Conservation (phyloP, 139 green algal genomes). For the Chlamydomonas sp. region DNA sequence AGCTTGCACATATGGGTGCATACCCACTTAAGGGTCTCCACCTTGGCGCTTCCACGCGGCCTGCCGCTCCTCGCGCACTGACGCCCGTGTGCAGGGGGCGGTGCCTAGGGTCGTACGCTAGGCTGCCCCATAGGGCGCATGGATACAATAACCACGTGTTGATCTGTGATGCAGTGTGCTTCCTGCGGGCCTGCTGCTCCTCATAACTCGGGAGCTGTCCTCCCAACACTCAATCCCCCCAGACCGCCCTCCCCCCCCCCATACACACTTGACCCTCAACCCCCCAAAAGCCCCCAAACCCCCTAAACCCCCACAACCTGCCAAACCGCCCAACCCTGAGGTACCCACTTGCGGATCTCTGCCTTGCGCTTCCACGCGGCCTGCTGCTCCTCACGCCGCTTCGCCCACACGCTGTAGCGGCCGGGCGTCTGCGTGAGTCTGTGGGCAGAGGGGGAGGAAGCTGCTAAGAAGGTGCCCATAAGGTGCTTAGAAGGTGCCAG, state of each 20-base stretch:
- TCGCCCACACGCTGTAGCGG: conserved; percentile 2
- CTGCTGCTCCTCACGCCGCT: conserved; percentile 7
- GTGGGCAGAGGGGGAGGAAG: no score
- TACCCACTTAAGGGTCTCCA: not conserved
- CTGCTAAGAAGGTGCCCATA: no score
- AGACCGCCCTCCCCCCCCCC: not conserved
- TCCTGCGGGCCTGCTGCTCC: not conserved
- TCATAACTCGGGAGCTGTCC: not conserved
- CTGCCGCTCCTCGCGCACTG: conserved; percentile 1
- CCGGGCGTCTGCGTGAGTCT: not conserved
- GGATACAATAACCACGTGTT: no score
- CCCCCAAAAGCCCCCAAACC: not conserved
- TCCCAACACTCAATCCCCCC: not conserved
- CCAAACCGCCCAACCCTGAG: no score
- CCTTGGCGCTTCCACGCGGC: not conserved
- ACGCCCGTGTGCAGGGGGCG: no score
- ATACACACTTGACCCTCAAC: not conserved
- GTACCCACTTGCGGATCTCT: not conserved
- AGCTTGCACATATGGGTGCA: no score
- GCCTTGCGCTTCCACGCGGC: not conserved
- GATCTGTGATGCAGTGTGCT: no score
- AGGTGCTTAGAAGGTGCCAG: no score
- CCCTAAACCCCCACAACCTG: no score
- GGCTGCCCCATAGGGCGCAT: no score
- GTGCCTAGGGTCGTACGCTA: no score